Base-by-base conservation (phyloP, 2,329 filamentous ascomycete species). In the Zymoseptoria ardabiliae region DNA sequence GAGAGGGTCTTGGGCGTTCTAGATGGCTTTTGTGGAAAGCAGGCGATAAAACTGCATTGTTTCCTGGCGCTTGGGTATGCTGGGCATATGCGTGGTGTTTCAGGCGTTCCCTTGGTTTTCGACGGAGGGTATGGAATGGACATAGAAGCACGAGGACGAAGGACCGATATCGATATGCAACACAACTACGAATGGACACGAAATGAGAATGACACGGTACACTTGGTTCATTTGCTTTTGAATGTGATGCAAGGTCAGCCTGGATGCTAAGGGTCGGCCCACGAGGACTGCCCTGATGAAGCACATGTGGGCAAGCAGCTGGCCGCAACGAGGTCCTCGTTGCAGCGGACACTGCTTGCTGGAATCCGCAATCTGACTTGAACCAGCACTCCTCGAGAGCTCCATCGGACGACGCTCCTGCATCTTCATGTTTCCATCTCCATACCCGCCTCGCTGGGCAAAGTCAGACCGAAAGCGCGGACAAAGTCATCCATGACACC, bases 1-100 rank as follows among this genome's bases (percentile, higher is more conserved):
- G 61, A 75, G 76, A 64, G 78, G 78, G 22, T 79, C 76, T 70
- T 81, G 78, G 78, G 78, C 76, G n/a, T 64, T 69, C 54, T 71
- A 61, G 54, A 23, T 13, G 22, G 28, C 13, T 45, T 45, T 45
- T 5, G 35, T 2, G 35, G 17, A 17, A 45, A 45, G 17, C 5
- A 6, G 35, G 7, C 7, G 13, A 17, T 45, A 2, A 45, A 7
- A n/a, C 2, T 45, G 35, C 35, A 45, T n/a, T 17, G 4, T 45
- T 45, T n/a, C 17, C 13, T n/a, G 35, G 13, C 35, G 35, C 13
- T 45, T 45, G 35, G 35, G 35, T 45, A 45, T 45, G 35, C 35
- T 45, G 35, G 35, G 35, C 35, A 45, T 45, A 45, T 45, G 35
- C 17, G 35, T 7, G 35, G 35, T 45, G 35, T 45, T 45, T 17